phyloP scores from a whole-genome alignment of 306 rosid species.

The Lathyrus oleraceus region DNA sequence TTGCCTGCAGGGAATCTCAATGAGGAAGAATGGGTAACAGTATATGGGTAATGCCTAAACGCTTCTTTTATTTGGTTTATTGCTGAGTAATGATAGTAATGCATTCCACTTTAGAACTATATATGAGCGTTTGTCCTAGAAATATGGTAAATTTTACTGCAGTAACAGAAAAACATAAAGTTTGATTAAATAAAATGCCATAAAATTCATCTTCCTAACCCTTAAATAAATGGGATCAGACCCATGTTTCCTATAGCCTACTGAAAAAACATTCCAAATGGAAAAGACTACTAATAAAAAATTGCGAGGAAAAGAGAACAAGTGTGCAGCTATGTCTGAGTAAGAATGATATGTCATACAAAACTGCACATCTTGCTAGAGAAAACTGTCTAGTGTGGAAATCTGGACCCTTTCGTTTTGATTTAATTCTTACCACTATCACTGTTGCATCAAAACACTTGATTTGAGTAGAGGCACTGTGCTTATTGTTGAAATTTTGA shows the following conservation, averaged over 20 bases:
- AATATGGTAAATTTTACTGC: conserved; percentile 1
- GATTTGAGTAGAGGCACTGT: background rate
- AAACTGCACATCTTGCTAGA: background rate
- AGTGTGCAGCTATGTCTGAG: background rate
- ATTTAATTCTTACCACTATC: background rate
- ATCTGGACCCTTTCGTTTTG: background rate
- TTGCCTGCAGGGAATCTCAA: conserved; percentile 69
- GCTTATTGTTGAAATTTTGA: background rate
- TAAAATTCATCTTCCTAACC: conserved; percentile 15
- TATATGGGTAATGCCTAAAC: conserved; percentile 72
- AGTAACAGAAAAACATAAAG: background rate
- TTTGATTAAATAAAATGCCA: conserved; percentile 6
- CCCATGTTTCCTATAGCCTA: background rate
- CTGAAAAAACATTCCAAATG: background rate
- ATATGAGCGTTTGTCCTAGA: background rate
- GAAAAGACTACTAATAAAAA: conserved; percentile 2
- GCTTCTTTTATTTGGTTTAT: conserved; percentile 20
- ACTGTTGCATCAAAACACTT: background rate
- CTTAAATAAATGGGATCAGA: conserved; percentile 2
- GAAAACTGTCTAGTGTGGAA: background rate
- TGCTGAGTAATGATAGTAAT: background rate
- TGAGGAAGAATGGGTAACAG: conserved; percentile 97
- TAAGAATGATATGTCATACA: background rate
- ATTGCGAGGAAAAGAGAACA: conserved; percentile 1
- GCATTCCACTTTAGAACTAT: conserved; percentile 22